These are phyloP conservation scores for Suhomyces bribrorum DNA, from an alignment of 1,139 yeast species.

Conservation along the genomic window DNA sequence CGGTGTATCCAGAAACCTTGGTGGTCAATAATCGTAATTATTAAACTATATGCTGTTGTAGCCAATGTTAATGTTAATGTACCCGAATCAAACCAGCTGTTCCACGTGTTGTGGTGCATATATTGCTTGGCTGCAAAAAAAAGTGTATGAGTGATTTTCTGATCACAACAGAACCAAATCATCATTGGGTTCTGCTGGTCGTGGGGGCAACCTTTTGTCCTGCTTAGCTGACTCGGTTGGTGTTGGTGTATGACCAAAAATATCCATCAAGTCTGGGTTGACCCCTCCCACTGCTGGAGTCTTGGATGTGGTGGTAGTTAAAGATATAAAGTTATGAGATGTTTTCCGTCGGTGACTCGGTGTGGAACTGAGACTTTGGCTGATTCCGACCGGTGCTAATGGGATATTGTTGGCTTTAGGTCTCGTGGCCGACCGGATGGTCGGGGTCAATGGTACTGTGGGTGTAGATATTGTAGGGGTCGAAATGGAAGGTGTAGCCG, in stretches of 20 bases:
- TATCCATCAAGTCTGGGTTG: slow-evolving; percentile 10
- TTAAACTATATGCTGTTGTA: no score
- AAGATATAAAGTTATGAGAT: slow-evolving; percentile 9
- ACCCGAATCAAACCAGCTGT: no score
- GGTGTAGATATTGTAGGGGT: neutral
- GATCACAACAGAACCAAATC: neutral
- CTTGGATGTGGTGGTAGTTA: neutral
- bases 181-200: neutral
- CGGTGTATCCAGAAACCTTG: no score
- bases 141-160: no score
- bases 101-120: no score
- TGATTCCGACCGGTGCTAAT: no score
- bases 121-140: no score
- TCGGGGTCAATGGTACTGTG: neutral
- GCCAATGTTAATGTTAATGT: neutral
- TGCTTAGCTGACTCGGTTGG: neutral
- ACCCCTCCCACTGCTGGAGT: neutral
- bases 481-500: neutral
- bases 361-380: no score
- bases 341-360: neutral
- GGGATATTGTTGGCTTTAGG: no score
- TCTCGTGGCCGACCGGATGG: no score
- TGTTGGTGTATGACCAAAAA: slow-evolving; percentile 6
- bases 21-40: no score
- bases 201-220: neutral